These are phyloP conservation scores for Chlorella ohadii DNA, from an alignment of 139 green algal genomes.

Conservation along the genomic window DNA sequence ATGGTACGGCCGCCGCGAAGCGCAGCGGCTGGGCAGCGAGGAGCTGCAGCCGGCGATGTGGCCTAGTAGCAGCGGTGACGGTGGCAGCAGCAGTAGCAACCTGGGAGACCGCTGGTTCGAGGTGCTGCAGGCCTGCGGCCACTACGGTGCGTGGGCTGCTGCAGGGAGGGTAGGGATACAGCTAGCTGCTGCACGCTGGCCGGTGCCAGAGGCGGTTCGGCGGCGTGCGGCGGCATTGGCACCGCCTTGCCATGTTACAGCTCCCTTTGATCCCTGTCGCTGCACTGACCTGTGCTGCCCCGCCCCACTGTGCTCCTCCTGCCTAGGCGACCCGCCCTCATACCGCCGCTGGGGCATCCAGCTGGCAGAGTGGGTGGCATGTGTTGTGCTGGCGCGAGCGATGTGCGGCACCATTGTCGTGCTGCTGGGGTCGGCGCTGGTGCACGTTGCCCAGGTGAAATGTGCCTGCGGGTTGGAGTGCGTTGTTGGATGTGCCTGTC, in stretches of 20 bases:
- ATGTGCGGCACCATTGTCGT: slow-evolving; percentile 45
- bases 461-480: too few relatives aligned
- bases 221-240: too few relatives aligned
- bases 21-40: neutral
- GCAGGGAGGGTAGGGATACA: neutral
- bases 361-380: slow-evolving; percentile 59
- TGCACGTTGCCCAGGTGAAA: neutral
- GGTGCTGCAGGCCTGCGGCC: slow-evolving; percentile 52
- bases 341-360: slow-evolving; percentile 51
- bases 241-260: too few relatives aligned
- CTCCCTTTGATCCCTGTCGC: too few relatives aligned
- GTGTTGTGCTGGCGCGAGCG: slow-evolving; percentile 42
- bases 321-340: slow-evolving; percentile 53
- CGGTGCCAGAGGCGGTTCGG: too few relatives aligned
- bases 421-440: slow-evolving; percentile 13
- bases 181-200: too few relatives aligned
- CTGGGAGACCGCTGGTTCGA: slow-evolving; percentile 8
- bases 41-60: neutral
- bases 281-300: too few relatives aligned
- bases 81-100: neutral
- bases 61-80: neutral
- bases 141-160: slow-evolving; percentile 48
- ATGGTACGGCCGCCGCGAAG: neutral
- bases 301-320: too few relatives aligned
- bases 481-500: too few relatives aligned